These are phyloP conservation scores for Aspergillus affinis DNA, from an alignment of 495 filamentous ascomycete species.

Conservation along the genomic window DNA sequence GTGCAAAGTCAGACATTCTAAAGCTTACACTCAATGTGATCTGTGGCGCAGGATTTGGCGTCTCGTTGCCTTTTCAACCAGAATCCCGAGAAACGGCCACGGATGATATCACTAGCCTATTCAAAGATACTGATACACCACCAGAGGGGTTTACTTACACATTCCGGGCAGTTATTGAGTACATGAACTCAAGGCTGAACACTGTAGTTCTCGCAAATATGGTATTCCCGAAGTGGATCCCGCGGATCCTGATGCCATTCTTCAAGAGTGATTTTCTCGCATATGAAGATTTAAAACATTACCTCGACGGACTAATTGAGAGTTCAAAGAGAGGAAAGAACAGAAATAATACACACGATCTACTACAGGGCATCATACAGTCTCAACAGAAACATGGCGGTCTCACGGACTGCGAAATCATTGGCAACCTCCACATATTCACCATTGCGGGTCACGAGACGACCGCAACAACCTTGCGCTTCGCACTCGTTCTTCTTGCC, in stretches of 20 bases:
- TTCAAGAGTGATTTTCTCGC: constrained; percentile 12
- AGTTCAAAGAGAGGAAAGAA: not conserved
- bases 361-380: constrained; percentile 21
- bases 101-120: constrained; percentile 6
- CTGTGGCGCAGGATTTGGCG: constrained; percentile 38
- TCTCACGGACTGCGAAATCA: constrained; percentile 36
- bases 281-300: constrained; percentile 8
- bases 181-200: constrained; percentile 7
- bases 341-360: constrained; percentile 10
- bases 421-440: constrained; percentile 49
- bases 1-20: constrained; percentile 29
- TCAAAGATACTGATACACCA: constrained; percentile 18
- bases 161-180: constrained; percentile 14
- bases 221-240: constrained; percentile 9
- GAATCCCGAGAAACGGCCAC: constrained; percentile 1
- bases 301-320: constrained; percentile 9
- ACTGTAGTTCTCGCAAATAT: constrained; percentile 6
- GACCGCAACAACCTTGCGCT: constrained; percentile 41
- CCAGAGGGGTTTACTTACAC: constrained; percentile 9
- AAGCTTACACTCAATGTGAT: constrained; percentile 46
- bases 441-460: constrained; percentile 53
- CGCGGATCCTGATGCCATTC: constrained; percentile 7
- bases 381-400: constrained; percentile 10
- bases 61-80: constrained; percentile 20
- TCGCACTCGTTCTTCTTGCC: constrained; percentile 38